Conservation (phyloP, 768 basidiomycete species). For the Ephemerocybe angulata region DNA sequence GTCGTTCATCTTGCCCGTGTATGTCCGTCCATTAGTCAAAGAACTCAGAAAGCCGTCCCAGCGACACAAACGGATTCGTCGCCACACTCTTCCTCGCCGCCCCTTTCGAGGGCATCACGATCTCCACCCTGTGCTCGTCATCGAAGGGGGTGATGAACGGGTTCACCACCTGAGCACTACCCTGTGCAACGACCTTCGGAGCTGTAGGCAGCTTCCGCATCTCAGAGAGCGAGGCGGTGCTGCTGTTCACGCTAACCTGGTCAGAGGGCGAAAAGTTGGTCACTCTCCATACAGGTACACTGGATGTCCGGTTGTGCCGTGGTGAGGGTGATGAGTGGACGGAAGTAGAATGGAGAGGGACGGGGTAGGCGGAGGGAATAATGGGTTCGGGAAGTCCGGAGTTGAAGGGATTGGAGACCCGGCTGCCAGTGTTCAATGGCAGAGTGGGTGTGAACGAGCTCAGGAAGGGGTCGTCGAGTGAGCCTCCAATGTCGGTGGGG, state of each 20-base stretch:
- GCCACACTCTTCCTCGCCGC: constrained; percentile 42
- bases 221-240: constrained; percentile 6
- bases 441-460: not conserved
- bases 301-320: constrained; percentile 22
- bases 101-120: constrained; percentile 20
- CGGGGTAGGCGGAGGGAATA: constrained; percentile 4
- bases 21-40: not conserved
- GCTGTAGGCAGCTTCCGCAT: constrained; percentile 42
- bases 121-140: constrained; percentile 49
- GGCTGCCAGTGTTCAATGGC: not conserved
- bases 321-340: constrained; percentile 9
- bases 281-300: constrained; percentile 20
- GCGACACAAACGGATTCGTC: constrained; percentile 48
- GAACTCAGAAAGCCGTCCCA: constrained; percentile 18
- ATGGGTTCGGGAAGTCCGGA: not conserved
- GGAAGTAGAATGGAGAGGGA: constrained; percentile 19
- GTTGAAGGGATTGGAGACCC: not conserved
- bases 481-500: constrained; percentile 1
- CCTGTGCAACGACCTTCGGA: constrained; percentile 38
- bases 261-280: constrained; percentile 22
- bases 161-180: constrained; percentile 37
- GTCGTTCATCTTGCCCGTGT: too few relatives aligned
- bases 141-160: constrained; percentile 82
- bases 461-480: constrained; percentile 2
- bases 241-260: constrained; percentile 13